Percentiles rank a stretch among this genome's conserved stretches.
phyloP scores from a whole-genome alignment of 257 asterid genomes.

The Fraxinus anomala region DNA sequence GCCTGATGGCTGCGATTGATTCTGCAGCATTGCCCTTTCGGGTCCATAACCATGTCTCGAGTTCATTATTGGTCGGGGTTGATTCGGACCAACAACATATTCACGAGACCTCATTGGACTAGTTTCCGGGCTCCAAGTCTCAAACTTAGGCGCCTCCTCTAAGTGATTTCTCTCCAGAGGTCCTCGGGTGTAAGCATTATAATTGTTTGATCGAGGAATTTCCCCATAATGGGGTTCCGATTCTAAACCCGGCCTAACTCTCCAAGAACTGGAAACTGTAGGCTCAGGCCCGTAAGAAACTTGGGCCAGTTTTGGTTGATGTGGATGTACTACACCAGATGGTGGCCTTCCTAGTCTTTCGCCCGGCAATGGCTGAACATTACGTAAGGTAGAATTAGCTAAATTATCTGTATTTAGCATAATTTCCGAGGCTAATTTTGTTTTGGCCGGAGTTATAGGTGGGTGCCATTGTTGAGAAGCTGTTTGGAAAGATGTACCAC shows the following conservation, averaged over 20 bases:
- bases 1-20: constrained; percentile 36
- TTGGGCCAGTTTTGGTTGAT: too few species aligned
- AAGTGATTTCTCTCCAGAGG: constrained; percentile 37
- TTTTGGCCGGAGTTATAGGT: constrained; percentile 32
- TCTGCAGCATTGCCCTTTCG: constrained; percentile 33
- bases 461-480: constrained; percentile 42
- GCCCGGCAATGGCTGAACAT: neutral
- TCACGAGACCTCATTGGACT: constrained; percentile 56
- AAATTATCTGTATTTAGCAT: constrained; percentile 36
- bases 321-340: too few species aligned
- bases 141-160: constrained; percentile 43
- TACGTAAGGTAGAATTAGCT: constrained; percentile 31
- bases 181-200: constrained; percentile 34
- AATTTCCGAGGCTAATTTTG: constrained; percentile 47
- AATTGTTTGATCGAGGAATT: constrained; percentile 36
- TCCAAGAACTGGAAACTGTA: too few species aligned
- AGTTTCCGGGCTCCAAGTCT: constrained; percentile 59
- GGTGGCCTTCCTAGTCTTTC: constrained; percentile 22
- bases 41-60: constrained; percentile 38
- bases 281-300: constrained; percentile 35
- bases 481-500: constrained; percentile 28
- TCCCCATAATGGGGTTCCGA: constrained; percentile 32
- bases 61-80: constrained; percentile 34
- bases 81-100: constrained; percentile 38
- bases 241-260: too few species aligned